These are phyloP conservation scores for Bruguiera hainesii DNA, from an alignment of 441 rosid species.

Conservation along the genomic window DNA sequence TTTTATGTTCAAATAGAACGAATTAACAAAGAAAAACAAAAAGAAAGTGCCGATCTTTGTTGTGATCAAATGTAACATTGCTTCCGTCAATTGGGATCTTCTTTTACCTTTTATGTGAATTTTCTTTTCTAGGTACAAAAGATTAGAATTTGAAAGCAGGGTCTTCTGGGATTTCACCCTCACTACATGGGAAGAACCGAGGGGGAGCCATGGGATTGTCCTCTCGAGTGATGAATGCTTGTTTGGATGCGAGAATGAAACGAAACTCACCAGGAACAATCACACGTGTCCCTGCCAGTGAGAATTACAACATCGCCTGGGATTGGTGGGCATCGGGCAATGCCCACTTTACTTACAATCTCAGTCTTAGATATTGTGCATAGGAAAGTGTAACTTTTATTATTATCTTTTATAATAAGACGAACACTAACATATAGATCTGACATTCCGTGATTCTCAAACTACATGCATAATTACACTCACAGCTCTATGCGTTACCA, in stretches of 20 bases:
- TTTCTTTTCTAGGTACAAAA: too few species aligned
- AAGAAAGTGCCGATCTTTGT: too few species aligned
- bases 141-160: too few species aligned
- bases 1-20: too few species aligned
- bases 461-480: conserved; percentile 25
- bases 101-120: too few species aligned
- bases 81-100: too few species aligned
- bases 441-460: conserved; percentile 67
- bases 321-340: conserved; percentile 6
- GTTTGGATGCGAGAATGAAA: conserved; percentile 13
- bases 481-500: not conserved
- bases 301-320: conserved; percentile 6
- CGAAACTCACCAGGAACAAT: not conserved
- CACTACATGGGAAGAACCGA: not conserved
- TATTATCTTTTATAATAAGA: not conserved
- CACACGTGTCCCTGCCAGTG: conserved; percentile 10
- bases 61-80: too few species aligned
- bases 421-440: conserved; percentile 18
- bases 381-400: not conserved
- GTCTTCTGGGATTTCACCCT: too few species aligned
- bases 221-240: not conserved
- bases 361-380: too few species aligned
- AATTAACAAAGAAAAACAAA: too few species aligned
- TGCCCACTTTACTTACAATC: not conserved
- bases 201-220: not conserved